Evolutionary conservation across 2,329 filamentous ascomycete genomes (phyloP).

Genomic region (Aspergillus sp.): DNA sequence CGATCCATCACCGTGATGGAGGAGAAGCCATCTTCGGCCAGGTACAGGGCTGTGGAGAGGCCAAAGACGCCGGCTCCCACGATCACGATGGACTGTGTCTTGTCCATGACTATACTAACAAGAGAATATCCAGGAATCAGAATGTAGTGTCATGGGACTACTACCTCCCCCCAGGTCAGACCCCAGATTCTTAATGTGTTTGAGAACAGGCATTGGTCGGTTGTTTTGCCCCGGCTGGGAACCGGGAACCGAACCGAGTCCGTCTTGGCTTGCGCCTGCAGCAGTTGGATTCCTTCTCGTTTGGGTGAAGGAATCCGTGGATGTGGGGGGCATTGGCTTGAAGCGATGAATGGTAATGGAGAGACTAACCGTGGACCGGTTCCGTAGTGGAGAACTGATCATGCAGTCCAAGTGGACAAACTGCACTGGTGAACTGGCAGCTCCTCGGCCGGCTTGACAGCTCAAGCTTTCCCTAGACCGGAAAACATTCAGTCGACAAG

Average conservation of each 20-base stretch:
- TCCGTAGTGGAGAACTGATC: too few species aligned
- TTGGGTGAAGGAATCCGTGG: too few species aligned
- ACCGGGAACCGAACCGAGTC: not conserved
- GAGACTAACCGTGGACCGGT: too few species aligned
- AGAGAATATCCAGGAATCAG: not conserved
- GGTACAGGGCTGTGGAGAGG: slow-evolving; percentile 28
- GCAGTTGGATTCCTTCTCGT: too few species aligned
- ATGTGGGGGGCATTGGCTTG: too few species aligned
- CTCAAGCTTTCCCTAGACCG: too few species aligned
- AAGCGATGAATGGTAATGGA: too few species aligned
- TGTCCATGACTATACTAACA: slow-evolving; percentile 20
- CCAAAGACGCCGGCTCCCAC: slow-evolving; percentile 32
- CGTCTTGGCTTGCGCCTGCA: not conserved
- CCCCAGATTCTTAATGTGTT: not conserved
- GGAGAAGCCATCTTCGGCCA: slow-evolving; percentile 29
- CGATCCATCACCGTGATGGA: slow-evolving; percentile 37
- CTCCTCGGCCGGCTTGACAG: too few species aligned
- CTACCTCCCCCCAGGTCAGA: too few species aligned
- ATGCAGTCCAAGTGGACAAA: too few species aligned
- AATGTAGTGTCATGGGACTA: not conserved
- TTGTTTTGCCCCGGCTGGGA: not conserved
- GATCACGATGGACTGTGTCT: slow-evolving; percentile 29
- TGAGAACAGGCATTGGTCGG: not conserved
- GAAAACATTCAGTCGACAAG: too few species aligned
- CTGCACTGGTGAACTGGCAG: too few species aligned